Percentiles rank a stretch among this genome's conserved stretches.
Conservation (phyloP, 805 yeast genomes). For the Candida pseudoglaebosa region DNA sequence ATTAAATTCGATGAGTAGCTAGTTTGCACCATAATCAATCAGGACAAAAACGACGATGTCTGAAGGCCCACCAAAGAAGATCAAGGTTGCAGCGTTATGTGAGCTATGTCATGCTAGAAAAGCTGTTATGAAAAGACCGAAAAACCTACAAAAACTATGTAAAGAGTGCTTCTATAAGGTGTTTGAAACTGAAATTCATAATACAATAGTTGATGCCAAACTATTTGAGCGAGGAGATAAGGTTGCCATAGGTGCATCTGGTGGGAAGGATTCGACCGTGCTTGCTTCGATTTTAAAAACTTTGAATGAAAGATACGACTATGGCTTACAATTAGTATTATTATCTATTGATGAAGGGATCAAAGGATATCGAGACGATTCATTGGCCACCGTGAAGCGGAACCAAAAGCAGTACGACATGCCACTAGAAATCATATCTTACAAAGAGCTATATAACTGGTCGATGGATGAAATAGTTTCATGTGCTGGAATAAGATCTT, state of each 20-base stretch:
- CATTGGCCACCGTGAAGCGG: slow-evolving; percentile 92
- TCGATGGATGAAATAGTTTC: slow-evolving; percentile 97
- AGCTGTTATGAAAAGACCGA: slow-evolving; percentile 89
- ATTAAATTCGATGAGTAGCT: background rate
- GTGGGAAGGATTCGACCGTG: slow-evolving; percentile 98
- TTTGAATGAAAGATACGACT: slow-evolving; percentile 80
- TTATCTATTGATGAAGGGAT: slow-evolving; percentile 95
- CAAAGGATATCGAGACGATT: slow-evolving; percentile 94
- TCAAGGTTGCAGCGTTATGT: slow-evolving; percentile 53
- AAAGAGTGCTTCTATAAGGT: slow-evolving; percentile 85
- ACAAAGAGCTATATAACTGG: slow-evolving; percentile 90
- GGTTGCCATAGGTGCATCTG: slow-evolving; percentile 97
- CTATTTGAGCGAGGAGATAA: slow-evolving; percentile 78
- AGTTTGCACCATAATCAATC: background rate
- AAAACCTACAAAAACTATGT: slow-evolving; percentile 84
- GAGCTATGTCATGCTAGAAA: slow-evolving; percentile 79
- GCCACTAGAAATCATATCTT: slow-evolving; percentile 78
- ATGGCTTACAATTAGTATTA: slow-evolving; percentile 80
- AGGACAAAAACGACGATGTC: slow-evolving; percentile 2
- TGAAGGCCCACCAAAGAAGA: slow-evolving; percentile 12
- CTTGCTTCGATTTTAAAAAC: slow-evolving; percentile 83
- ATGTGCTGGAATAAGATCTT: slow-evolving; percentile 87
- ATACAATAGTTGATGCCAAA: slow-evolving; percentile 68
- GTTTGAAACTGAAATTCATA: slow-evolving; percentile 93
- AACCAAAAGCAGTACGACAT: slow-evolving; percentile 81